Percentiles rank a stretch among this genome's conserved stretches.
These are phyloP conservation scores for Diplodia corticola DNA, from an alignment of 2,329 filamentous ascomycete species.

Conservation along the genomic window DNA sequence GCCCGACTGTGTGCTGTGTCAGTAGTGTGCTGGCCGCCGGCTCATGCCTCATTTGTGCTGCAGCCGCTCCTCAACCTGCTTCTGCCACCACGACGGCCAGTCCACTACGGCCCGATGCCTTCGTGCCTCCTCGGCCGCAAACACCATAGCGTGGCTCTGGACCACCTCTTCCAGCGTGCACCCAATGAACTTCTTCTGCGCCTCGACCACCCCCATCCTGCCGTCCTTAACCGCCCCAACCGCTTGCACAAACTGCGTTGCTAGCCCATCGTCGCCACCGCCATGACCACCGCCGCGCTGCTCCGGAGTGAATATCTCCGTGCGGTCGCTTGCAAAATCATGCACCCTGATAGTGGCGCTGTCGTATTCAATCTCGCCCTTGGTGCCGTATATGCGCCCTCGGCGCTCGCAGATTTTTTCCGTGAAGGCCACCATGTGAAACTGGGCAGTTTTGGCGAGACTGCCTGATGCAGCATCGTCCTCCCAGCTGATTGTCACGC, in stretches of 20 bases:
- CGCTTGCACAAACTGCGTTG: conserved; percentile 78
- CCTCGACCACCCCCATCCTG: conserved; percentile 64
- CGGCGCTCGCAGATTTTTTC: conserved; percentile 83
- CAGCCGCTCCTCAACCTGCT: conserved; percentile 15
- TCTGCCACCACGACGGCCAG: conserved; percentile 75
- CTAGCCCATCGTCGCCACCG: conserved; percentile 77
- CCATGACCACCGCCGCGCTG: conserved; percentile 66
- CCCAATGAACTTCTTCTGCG: conserved; percentile 74
- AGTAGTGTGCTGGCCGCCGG: no score
- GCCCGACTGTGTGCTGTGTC: conserved; percentile 9
- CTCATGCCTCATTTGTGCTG: neutral
- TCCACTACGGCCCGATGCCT: conserved; percentile 67
- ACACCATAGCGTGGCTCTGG: conserved; percentile 89
- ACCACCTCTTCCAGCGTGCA: conserved; percentile 84
- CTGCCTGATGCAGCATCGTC: conserved; percentile 57
- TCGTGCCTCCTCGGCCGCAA: conserved; percentile 88
- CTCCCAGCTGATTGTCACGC: conserved; percentile 85
- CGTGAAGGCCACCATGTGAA: conserved; percentile 94
- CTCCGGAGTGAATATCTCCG: conserved; percentile 60
- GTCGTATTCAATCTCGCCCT: conserved; percentile 85
- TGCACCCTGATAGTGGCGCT: conserved; percentile 73
- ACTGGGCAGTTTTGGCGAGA: conserved; percentile 78
- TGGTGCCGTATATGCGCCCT: conserved; percentile 80
- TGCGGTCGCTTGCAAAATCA: conserved; percentile 64
- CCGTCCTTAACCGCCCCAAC: conserved; percentile 76